Conservation (phyloP, 169 alveolate species). For the Plasmodium gonderi region DNA sequence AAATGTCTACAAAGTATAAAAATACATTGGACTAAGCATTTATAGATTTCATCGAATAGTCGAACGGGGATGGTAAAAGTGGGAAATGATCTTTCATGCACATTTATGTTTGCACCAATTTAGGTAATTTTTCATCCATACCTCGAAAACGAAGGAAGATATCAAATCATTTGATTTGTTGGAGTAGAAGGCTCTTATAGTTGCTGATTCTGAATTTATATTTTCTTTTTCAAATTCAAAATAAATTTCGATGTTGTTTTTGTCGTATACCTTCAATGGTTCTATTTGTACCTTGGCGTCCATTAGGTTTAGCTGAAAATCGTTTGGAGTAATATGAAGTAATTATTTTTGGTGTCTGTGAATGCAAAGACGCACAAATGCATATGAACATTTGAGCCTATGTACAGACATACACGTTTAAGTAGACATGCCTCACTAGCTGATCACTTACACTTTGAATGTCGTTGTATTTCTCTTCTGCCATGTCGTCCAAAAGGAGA, state of each 20-base stretch:
- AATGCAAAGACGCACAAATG: not conserved
- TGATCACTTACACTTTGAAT: conserved; percentile 9
- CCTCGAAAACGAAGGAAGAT: conserved; percentile 72
- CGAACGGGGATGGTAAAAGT: not conserved
- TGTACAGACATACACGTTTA: too few species aligned
- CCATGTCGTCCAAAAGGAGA: conserved; percentile 31
- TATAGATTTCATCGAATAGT: not conserved
- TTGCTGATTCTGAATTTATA: conserved; percentile 49
- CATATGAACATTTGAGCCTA: not conserved
- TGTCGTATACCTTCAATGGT: conserved; percentile 67
- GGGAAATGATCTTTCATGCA: not conserved
- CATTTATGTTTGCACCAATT: not conserved
- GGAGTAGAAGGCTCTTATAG: conserved; percentile 52
- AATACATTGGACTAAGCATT: not conserved
- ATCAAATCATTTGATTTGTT: conserved; percentile 25
- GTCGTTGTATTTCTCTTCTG: conserved; percentile 8
- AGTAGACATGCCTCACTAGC: not conserved
- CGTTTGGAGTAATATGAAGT: not conserved
- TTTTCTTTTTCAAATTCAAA: conserved; percentile 68
- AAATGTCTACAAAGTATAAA: not conserved
- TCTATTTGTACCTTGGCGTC: conserved; percentile 13
- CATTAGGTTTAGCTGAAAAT: conserved; percentile 10
- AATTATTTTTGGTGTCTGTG: not conserved
- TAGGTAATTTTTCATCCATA: not conserved
- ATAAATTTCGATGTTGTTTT: conserved; percentile 40